Evolutionary conservation across 768 basidiomycete species (phyloP), one percentile per base, ranked within the genome.

Genomic region (Phlebiopsis flavidoalba): DNA sequence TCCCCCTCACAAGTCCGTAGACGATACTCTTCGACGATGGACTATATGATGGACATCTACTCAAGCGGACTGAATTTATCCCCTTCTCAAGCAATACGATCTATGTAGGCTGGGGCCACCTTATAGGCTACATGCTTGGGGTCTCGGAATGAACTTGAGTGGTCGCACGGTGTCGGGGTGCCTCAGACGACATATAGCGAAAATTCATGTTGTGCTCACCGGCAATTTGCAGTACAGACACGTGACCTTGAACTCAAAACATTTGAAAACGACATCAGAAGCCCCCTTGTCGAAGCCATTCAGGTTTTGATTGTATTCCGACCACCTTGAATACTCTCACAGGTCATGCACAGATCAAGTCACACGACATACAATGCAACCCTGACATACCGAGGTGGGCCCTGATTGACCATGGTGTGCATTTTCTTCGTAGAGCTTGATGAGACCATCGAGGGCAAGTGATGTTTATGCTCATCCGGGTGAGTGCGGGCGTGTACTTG

Each of bases 221-320:
- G n/a, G 53, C 19, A 45, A 10, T 6, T 31, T 31, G 26, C 6
- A 6, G 26, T 6, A 6, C 26, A 31, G 6, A 19, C 3, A 21
- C 48, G 6, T n/a, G 15, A 61, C 60, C 60, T 61, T 61, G 60
- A 61, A 61, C 24, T 56, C 37, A 2, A 61, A 43, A 14, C n/a
- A n/a, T n/a, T 54, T 61, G 53, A 61, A 61, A 1, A 61, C 60
- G 22, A 61, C 54, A 36, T 61, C 60, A 45, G 57, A 61, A 7
- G n/a, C n/a, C n/a, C 60, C 60, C 53, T 56, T 56, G 60, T 57
- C 60, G 26, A 61, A 57, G 22, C 60, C 60, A 10, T 61, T 54
- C 5, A 54, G 40, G 46, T 57, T 61, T 54, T 61, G n/a, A n/a
- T n/a, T n/a, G n/a, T 61, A 46, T 61, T 61, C 40, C 35, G 14